Evolutionary conservation across 2,329 filamentous ascomycete genomes (phyloP), one percentile per base, ranked within the genome.

Genomic region (Whalleya microplaca): DNA sequence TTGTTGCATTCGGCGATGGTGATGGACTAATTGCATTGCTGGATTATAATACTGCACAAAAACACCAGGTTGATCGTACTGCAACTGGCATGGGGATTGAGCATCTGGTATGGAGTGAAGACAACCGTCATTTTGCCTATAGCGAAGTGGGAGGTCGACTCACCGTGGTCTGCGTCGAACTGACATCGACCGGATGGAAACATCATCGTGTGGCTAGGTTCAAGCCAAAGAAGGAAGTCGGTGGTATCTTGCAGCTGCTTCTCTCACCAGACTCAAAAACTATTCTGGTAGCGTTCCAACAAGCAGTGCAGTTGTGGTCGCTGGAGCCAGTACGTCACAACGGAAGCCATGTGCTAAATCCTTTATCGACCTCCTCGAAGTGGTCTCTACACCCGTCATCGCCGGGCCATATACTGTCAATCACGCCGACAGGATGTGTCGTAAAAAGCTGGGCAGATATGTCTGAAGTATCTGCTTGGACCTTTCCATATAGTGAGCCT

Each of bases 1-100:
- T 46, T 0, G 53, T 63, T 16, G 52, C 59, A 16, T 57, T 58
- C n/a, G 48, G 48, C 14, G 59, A 61, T 12, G 40, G 53, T 1
- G 56, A 58, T 12, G 63, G 62, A 7, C 48, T 49, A 1, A 45
- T 65, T 9, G 54, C 55, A 41, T 20, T 66, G 7, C 59, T 50
- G 18, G 58, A 65, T 20, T 47, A 53, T 1, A 21, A 29, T 2
- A 37, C 40, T 37, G 23, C 23, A 27, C 4, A 53, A 56, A 21
- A 48, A 21, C n/a, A 61, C 19, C 51, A 65, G 3, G 41, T 52
- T 6, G 49, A 63, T 9, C 29, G 56, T 41, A 43, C 51, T 5
- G 19, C 45, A 19, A 53, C 56, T 18, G 49, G 44, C 2, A 58
- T 55, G 29, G 41, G 12, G 0, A 27, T 54, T 2, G 50, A 57